phyloP scores from a whole-genome alignment of 2,329 filamentous ascomycete genomes.

The Ophiocordyceps australis region DNA sequence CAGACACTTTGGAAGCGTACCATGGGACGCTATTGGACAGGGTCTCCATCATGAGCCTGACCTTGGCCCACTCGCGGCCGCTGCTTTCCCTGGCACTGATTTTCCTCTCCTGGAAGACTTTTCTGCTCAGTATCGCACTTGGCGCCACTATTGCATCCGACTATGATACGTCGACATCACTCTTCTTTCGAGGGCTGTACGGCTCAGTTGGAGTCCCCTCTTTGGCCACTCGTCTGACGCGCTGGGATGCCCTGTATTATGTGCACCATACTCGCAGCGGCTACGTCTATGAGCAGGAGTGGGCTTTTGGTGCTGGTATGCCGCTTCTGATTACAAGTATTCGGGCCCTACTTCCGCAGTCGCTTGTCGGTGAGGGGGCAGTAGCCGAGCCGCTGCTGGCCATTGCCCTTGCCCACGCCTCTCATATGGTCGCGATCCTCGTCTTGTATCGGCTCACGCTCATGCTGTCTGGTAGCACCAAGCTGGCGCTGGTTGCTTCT shows the following conservation, averaged over 20 bases:
- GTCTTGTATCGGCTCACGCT: slow-evolving; percentile 50
- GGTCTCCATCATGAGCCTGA: not conserved
- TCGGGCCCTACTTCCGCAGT: slow-evolving; percentile 9
- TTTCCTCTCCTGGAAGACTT: slow-evolving; percentile 49
- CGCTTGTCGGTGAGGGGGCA: slow-evolving; percentile 6
- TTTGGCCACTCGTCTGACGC: slow-evolving; percentile 39
- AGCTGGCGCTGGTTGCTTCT: slow-evolving; percentile 49
- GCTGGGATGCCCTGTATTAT: slow-evolving; percentile 76
- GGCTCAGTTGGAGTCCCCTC: slow-evolving; percentile 19
- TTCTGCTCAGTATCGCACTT: slow-evolving; percentile 44
- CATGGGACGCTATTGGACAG: too few relatives aligned
- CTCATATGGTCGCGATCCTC: slow-evolving; percentile 60
- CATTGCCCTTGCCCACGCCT: slow-evolving; percentile 49
- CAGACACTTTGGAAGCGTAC: too few relatives aligned
- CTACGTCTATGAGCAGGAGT: slow-evolving; percentile 65
- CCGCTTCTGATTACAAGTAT: slow-evolving; percentile 22
- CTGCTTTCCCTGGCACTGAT: slow-evolving; percentile 8
- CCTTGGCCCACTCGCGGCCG: slow-evolving; percentile 5
- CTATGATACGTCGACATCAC: slow-evolving; percentile 63
- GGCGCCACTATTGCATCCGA: slow-evolving; percentile 33
- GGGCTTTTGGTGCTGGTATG: slow-evolving; percentile 50
- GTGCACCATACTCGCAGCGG: slow-evolving; percentile 41
- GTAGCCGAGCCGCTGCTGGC: slow-evolving; percentile 31
- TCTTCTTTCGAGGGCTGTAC: slow-evolving; percentile 19
- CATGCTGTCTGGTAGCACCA: slow-evolving; percentile 29